A percentile compares a stretch with the other conserved stretches of the same genome.
phyloP scores from a whole-genome alignment of 106 monocot species.

The Agapanthus africanus region DNA sequence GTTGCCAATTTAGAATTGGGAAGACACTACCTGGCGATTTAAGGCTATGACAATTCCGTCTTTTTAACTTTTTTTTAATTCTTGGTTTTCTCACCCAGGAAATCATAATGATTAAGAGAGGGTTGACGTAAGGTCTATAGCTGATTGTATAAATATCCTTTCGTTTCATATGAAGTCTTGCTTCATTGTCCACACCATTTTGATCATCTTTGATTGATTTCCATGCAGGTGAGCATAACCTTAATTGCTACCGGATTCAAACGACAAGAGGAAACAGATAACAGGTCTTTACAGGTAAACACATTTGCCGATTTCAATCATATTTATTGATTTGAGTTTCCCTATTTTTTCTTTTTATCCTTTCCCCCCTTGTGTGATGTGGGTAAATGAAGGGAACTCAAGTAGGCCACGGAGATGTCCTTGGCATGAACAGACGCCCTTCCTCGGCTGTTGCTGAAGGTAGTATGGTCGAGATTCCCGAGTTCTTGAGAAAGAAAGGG shows the following conservation, averaged over 20 bases:
- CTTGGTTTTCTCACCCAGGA: too few species aligned
- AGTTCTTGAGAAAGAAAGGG: conserved; percentile 66
- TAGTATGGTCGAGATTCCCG: conserved; percentile 43
- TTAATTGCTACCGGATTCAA: conserved; percentile 70
- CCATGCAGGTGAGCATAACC: conserved; percentile 58
- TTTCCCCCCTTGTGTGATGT: too few species aligned
- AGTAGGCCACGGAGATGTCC: conserved; percentile 26
- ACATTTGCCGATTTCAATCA: neutral
- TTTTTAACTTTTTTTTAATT: too few species aligned
- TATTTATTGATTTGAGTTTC: neutral
- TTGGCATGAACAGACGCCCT: conserved; percentile 31
- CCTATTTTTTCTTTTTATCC: neutral
- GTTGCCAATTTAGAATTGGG: too few species aligned
- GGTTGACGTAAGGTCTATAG: too few species aligned
- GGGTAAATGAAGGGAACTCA: conserved; percentile 29
- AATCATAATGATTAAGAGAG: too few species aligned
- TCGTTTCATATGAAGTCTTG: too few species aligned
- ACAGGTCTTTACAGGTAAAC: conserved; percentile 40
- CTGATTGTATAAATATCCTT: too few species aligned
- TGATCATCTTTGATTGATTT: neutral
- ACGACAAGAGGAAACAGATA: conserved; percentile 48
- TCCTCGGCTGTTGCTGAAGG: conserved; percentile 39
- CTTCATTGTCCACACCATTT: too few species aligned
- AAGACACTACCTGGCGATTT: too few species aligned
- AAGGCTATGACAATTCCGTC: too few species aligned